phyloP scores from a whole-genome alignment of 352 stramenopile genomes.

The Globisporangium abappressorium region DNA sequence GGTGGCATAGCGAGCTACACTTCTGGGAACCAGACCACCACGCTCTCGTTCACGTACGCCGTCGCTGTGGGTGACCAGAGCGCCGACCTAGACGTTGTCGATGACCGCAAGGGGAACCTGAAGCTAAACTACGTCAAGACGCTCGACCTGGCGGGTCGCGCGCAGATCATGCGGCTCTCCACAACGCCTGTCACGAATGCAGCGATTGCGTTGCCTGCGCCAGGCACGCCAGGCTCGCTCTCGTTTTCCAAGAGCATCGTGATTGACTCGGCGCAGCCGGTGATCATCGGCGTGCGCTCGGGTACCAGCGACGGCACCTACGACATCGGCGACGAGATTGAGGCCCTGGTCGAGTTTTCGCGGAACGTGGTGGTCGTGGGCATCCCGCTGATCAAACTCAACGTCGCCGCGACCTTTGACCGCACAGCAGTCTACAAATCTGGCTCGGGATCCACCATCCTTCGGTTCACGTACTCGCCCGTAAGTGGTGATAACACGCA shows the following conservation, averaged over 20 bases:
- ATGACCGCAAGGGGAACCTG: slow-evolving; percentile 38
- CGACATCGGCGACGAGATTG: slow-evolving; percentile 51
- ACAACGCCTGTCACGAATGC: slow-evolving; percentile 45
- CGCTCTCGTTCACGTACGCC: slow-evolving; percentile 50
- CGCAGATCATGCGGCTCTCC: slow-evolving; percentile 49
- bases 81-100: slow-evolving; percentile 38
- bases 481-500: slow-evolving; percentile 38
- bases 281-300: slow-evolving; percentile 42
- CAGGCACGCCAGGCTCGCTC: slow-evolving; percentile 42
- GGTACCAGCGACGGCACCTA: slow-evolving; percentile 52
- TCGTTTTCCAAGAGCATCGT: slow-evolving; percentile 36
- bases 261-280: slow-evolving; percentile 46
- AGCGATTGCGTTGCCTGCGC: slow-evolving; percentile 37
- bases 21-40: slow-evolving; percentile 38
- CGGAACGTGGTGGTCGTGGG: slow-evolving; percentile 41
- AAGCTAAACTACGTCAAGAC: slow-evolving; percentile 50
- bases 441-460: slow-evolving; percentile 39
- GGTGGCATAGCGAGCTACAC: slow-evolving; percentile 25
- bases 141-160: slow-evolving; percentile 26
- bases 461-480: slow-evolving; percentile 56
- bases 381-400: slow-evolving; percentile 46
- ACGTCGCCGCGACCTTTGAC: slow-evolving; percentile 29
- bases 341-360: slow-evolving; percentile 57
- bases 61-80: slow-evolving; percentile 40
- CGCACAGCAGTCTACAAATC: slow-evolving; percentile 48